These are phyloP conservation scores for Candida endomychidarum DNA, from an alignment of 805 yeast genomes.

Conservation along the genomic window DNA sequence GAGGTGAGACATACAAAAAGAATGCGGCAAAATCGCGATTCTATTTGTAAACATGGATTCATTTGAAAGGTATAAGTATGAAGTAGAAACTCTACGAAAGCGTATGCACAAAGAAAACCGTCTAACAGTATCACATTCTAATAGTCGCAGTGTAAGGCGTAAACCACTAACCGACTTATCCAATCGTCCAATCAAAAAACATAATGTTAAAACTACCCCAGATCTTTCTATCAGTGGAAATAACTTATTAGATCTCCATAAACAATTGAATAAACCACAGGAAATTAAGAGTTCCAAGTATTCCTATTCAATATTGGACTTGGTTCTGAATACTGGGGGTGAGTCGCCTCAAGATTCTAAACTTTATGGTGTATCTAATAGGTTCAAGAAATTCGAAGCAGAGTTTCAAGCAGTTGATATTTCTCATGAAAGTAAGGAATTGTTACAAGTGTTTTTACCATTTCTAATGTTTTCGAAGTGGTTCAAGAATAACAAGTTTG, in stretches of 20 bases:
- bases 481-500: constrained; percentile 15
- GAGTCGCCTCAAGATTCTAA: neutral
- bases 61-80: constrained; percentile 13
- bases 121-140: neutral
- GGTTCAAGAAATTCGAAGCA: constrained; percentile 1
- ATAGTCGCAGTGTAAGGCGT: neutral
- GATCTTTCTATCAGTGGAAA: neutral
- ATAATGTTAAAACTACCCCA: neutral
- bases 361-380: constrained; percentile 6
- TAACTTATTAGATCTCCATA: constrained; percentile 1
- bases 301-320: constrained; percentile 2
- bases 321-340: too few relatives aligned
- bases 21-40: constrained; percentile 1
- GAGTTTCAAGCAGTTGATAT: neutral
- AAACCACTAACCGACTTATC: constrained; percentile 5
- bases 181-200: constrained; percentile 3
- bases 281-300: neutral
- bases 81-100: constrained; percentile 9
- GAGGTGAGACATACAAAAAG: neutral
- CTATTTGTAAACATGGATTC: constrained; percentile 12
- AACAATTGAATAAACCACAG: neutral
- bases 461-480: constrained; percentile 6
- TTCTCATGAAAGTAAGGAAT: too few relatives aligned
- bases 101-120: constrained; percentile 8
- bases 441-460: neutral